Evolutionary conservation across 2,329 filamentous ascomycete genomes (phyloP), one percentile per base, ranked within the genome.

Genomic region (Lecanoromycetidae sp.): DNA sequence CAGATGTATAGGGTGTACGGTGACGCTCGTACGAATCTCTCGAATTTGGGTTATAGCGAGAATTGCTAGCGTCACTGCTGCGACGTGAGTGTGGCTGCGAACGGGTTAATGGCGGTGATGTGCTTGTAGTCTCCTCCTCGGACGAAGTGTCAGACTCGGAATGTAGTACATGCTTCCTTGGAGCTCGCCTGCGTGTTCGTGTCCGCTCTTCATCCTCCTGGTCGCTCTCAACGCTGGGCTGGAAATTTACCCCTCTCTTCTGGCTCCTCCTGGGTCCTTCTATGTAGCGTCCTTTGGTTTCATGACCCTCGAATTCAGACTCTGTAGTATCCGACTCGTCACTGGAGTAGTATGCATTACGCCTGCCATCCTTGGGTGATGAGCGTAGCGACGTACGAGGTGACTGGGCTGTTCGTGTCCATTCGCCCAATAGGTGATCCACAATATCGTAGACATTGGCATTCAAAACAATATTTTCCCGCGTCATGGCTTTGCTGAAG

Each of bases 161-260:
- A 17, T 36, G 40, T 10, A 54, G 23, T 23, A 54, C 26, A 25
- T 52, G 46, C 12, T 44, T 48, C 26, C 40, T 35, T 13, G 52
- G 46, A 23, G 26, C 29, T 22, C 50, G 32, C 10, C 30, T 39
- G 10, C 44, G 40, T 20, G 46, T 43, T 22, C 32, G 43, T 4
- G 20, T n/a, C 13, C 45, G 34, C 10, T 46, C 49, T 26, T 41
- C 29, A 4, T 52, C 52, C 23, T 52, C 50, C 10, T 40, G 36
- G n/a, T 52, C 52, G 33, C 46, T 50, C 39, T 54, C 52, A 12
- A 54, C 52, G 7, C 40, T 27, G 20, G 52, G 46, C 9, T 35
- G 43, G 33, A 54, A 52, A 22, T 44, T 46, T 6, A 52, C 45
- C 5, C 48, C 48, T 19, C 50, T 52, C 39, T 48, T 52, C 8